phyloP scores from a whole-genome alignment of 768 basidiomycete genomes.

The Gloeostereum incarnatum region DNA sequence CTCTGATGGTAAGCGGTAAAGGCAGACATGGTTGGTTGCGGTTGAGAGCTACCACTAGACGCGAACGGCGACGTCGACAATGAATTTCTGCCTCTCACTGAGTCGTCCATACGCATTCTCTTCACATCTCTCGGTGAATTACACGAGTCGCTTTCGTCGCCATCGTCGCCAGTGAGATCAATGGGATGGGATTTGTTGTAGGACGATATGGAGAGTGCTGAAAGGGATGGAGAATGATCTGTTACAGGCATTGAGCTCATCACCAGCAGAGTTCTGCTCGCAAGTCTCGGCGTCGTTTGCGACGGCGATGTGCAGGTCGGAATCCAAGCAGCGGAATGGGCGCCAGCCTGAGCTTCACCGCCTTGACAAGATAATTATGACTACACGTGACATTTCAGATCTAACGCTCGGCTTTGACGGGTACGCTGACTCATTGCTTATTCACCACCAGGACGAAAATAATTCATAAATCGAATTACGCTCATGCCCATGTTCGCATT shows the following conservation, averaged over 20 bases:
- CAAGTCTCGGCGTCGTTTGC: no score
- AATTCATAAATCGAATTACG: no score
- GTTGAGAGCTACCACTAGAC: slow-evolving; percentile 6
- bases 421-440: no score
- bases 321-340: no score
- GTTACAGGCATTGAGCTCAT: no score
- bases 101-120: slow-evolving; percentile 28
- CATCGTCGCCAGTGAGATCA: slow-evolving; percentile 67
- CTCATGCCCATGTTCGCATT: no score
- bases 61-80: slow-evolving; percentile 11
- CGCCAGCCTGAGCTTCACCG: neutral
- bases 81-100: neutral
- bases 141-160: slow-evolving; percentile 38
- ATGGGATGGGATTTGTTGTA: slow-evolving; percentile 45
- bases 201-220: slow-evolving; percentile 25
- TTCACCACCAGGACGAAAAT: no score
- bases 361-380: neutral
- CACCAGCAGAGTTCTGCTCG: no score
- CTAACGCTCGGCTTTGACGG: no score
- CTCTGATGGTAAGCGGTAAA: slow-evolving; percentile 10
- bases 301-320: no score
- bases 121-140: slow-evolving; percentile 26
- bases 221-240: slow-evolving; percentile 21
- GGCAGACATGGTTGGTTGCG: slow-evolving; percentile 15
- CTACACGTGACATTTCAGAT: slow-evolving; percentile 8